Evolutionary conservation across 2,329 filamentous ascomycete genomes (phyloP).

Genomic region (Mycocentrospora acerina): DNA sequence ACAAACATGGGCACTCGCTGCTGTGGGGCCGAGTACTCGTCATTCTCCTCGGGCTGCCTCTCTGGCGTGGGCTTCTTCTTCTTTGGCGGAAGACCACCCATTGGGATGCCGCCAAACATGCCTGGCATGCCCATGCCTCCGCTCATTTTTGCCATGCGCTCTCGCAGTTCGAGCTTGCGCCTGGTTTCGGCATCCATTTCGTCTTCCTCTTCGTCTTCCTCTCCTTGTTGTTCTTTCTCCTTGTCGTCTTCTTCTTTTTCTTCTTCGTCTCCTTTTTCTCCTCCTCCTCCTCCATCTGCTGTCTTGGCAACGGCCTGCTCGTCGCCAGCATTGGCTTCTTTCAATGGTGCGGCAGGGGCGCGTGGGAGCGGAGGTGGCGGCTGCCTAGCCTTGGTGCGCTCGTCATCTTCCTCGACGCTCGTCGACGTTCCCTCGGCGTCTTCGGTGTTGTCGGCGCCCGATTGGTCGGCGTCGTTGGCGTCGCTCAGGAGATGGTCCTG

Average conservation of each 20-base stretch:
- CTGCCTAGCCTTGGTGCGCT: constrained; percentile 43
- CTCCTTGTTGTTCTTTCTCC: constrained; percentile 63
- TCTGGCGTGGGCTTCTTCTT: constrained; percentile 50
- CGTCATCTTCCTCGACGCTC: constrained; percentile 75
- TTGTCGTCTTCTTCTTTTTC: constrained; percentile 64
- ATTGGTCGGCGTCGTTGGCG: constrained; percentile 66
- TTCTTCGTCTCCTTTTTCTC: constrained; percentile 84
- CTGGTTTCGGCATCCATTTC: constrained; percentile 85
- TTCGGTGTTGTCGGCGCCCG: constrained; percentile 62
- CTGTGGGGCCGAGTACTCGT: constrained; percentile 30
- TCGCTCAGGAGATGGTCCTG: constrained; percentile 61
- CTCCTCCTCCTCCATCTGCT: constrained; percentile 63
- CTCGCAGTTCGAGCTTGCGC: constrained; percentile 83
- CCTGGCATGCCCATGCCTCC: constrained; percentile 96
- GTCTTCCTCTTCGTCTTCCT: constrained; percentile 74
- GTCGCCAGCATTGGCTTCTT: constrained; percentile 51
- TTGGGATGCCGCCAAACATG: constrained; percentile 76
- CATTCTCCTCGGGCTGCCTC: constrained; percentile 40
- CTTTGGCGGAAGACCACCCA: constrained; percentile 57
- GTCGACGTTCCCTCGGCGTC: constrained; percentile 64
- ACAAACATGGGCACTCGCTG: constrained; percentile 57
- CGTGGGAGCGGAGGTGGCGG: constrained; percentile 16
- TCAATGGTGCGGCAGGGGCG: constrained; percentile 43
- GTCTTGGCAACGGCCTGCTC: constrained; percentile 53
- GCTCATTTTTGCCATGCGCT: constrained; percentile 98